Base-by-base conservation (phyloP, 495 filamentous ascomycete species). In the Trichoderma virens region DNA sequence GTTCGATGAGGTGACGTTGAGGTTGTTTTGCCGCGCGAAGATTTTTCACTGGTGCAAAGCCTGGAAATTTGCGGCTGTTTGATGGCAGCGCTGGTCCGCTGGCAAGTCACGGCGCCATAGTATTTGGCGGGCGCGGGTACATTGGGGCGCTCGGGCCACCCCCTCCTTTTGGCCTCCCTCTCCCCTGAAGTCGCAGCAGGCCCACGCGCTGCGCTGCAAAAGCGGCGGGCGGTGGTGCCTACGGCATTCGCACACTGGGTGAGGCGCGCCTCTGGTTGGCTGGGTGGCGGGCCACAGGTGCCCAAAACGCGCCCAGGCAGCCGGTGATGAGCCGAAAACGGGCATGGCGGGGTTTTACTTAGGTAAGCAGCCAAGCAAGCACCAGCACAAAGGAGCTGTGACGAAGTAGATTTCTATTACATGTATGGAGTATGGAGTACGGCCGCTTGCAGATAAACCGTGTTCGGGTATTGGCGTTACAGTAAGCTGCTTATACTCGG, bases 1-100 rank as follows among this genome's bases (percentile, higher is more conserved):
- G 70, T 70, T 74, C 69, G 85, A 81, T 86, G 85, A 79, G 81
- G 83, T 88, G 86, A 86, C 85, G 86, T 87, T 86, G 83, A 72
- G 71, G 68, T 77, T 71, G 69, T 62, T 62, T 62, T 39, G 61
- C 61, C 72, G 72, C 74, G 78, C 77, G 79, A 74, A 81, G 71
- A 73, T 67, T 78, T 79, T 78, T 80, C 61, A 41, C 61, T 62
- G 61, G 38, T 73, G 67, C 69, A 62, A 27, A 30, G 34, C 27
- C 61, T 62, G 61, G 61, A 62, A 39, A 41, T 39, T 43, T 47
- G 61, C 61, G 61, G 20, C 59, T 35, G 59, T 61, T 61, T 35
- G 59, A 38, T 61, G 30, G 20, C 30, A 5, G 1, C 59, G 6
- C 65, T 70, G 65, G 67, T 65, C 63, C 64, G 69, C 39, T 64